Percentiles rank a stretch among this genome's conserved stretches.
These are phyloP conservation scores for Colletotrichum nymphaeae DNA, from an alignment of 2,329 filamentous ascomycete species.

Conservation along the genomic window DNA sequence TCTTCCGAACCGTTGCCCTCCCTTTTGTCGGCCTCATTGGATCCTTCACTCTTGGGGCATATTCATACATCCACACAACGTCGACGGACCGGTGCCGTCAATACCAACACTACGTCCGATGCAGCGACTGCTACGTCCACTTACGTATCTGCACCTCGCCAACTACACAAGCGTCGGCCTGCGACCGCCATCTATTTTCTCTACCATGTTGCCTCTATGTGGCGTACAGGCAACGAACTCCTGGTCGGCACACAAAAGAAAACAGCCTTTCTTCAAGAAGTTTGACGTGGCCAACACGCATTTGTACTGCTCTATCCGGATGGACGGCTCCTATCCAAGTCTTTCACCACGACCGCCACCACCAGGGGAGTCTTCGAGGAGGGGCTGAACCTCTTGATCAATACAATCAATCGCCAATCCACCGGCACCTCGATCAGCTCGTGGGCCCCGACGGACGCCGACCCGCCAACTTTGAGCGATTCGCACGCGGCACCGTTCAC, in stretches of 20 bases:
- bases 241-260: constrained; percentile 20
- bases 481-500: not conserved
- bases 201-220: not conserved
- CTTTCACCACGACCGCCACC: constrained; percentile 9
- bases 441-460: constrained; percentile 13
- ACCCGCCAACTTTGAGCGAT: not conserved
- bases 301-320: not conserved
- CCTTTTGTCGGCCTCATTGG: not conserved
- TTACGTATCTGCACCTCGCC: not conserved
- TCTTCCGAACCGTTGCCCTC: not conserved
- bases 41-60: not conserved
- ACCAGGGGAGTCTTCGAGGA: constrained; percentile 6
- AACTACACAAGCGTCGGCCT: constrained; percentile 12
- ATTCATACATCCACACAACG: not conserved
- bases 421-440: constrained; percentile 10
- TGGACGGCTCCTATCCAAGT: constrained; percentile 6
- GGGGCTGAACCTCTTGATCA: not conserved
- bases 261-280: not conserved
- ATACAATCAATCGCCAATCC: not conserved
- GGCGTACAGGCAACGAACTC: not conserved
- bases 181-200: constrained; percentile 26
- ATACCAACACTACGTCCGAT: not conserved
- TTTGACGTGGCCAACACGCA: not conserved
- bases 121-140: constrained; percentile 1
- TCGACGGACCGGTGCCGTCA: not conserved